Percentiles rank a stretch among this genome's conserved stretches.
phyloP scores from a whole-genome alignment of 768 basidiomycete species.

The Rhizopogon roseolus region DNA sequence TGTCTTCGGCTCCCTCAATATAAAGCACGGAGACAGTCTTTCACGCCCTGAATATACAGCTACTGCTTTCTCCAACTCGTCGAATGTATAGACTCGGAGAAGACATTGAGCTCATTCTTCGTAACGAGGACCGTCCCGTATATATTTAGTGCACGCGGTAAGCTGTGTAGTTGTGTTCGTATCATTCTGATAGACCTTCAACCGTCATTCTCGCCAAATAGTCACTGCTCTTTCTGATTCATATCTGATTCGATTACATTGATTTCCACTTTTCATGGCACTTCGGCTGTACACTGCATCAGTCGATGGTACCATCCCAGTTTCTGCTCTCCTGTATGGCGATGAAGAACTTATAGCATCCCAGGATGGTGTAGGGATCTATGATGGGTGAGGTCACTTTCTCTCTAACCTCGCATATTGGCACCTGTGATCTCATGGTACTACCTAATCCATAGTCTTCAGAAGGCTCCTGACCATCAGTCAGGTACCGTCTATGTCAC shows the following conservation, averaged over 20 bases:
- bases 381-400: slow-evolving; percentile 69
- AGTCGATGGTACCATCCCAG: slow-evolving; percentile 75
- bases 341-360: slow-evolving; percentile 74
- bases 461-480: slow-evolving; percentile 81
- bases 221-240: background rate
- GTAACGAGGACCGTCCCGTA: background rate
- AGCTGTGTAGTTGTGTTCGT: background rate
- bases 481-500: slow-evolving; percentile 69
- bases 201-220: background rate
- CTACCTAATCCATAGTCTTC: slow-evolving; percentile 43
- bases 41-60: too few species aligned
- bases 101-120: background rate
- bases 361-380: slow-evolving; percentile 84
- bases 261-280: slow-evolving; percentile 32
- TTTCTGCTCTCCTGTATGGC: slow-evolving; percentile 69
- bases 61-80: background rate
- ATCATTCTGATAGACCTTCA: background rate
- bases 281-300: slow-evolving; percentile 49
- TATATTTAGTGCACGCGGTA: background rate
- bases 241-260: background rate
- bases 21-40: background rate
- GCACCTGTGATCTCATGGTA: slow-evolving; percentile 12
- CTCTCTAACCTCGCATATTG: background rate
- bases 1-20: background rate
- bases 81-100: background rate